These are phyloP conservation scores for Candida sp. DNA, from an alignment of 1,139 yeast species.

Conservation along the genomic window DNA sequence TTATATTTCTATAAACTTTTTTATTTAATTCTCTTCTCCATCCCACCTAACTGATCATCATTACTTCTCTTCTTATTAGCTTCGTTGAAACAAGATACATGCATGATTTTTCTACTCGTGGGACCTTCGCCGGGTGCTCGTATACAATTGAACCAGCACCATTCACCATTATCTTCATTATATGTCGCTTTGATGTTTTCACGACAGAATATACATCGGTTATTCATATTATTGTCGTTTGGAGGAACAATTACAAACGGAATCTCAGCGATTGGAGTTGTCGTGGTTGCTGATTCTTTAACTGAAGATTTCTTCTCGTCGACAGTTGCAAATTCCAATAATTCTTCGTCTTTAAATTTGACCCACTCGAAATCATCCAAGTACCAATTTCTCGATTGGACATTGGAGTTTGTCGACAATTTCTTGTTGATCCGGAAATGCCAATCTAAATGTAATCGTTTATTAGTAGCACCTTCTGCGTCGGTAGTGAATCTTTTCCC, in stretches of 20 bases:
- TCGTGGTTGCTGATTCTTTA: slow-evolving; percentile 9
- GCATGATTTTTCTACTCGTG: slow-evolving; percentile 54
- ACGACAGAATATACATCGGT: slow-evolving; percentile 83
- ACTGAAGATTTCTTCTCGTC: slow-evolving; percentile 6
- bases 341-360: slow-evolving; percentile 60
- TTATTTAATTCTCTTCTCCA: slow-evolving; percentile 21
- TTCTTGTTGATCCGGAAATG: slow-evolving; percentile 90
- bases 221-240: slow-evolving; percentile 61
- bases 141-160: slow-evolving; percentile 91
- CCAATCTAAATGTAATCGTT: slow-evolving; percentile 84
- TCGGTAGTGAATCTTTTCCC: slow-evolving; percentile 79
- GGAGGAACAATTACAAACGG: slow-evolving; percentile 70
- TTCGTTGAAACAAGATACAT: slow-evolving; percentile 79
- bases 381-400: slow-evolving; percentile 83
- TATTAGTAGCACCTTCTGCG: slow-evolving; percentile 49
- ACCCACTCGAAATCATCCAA: slow-evolving; percentile 74
- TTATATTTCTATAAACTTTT: background rate
- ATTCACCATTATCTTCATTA: slow-evolving; percentile 88
- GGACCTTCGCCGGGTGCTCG: slow-evolving; percentile 56
- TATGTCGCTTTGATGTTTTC: slow-evolving; percentile 78
- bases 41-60: slow-evolving; percentile 30
- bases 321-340: slow-evolving; percentile 34
- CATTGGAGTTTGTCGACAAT: slow-evolving; percentile 42
- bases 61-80: slow-evolving; percentile 43
- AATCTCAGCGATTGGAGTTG: slow-evolving; percentile 9